Base-by-base conservation (phyloP, 2,329 filamentous ascomycete genomes). In the Colletotrichum abscissum region DNA sequence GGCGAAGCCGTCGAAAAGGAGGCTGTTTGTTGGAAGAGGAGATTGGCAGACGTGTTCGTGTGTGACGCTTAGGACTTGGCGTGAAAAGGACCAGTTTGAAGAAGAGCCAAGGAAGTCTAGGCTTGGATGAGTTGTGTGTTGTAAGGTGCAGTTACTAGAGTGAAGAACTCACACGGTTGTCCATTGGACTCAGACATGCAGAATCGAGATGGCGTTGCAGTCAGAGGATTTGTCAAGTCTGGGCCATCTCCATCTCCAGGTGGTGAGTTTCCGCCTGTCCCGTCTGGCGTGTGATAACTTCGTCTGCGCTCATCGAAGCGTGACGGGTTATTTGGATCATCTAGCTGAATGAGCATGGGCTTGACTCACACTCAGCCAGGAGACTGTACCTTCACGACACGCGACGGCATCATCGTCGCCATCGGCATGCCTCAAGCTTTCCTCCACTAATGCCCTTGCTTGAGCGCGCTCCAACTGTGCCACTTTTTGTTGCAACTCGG, bases 31-130 rank as follows among this genome's bases (percentile, higher is more conserved):
- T 0, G 87, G 84, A 0, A 86, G 77, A 2, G 84, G 83, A 3
- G 80, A 79, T 55, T 84, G 81, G 55, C 84, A 83, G n/a, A 88
- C 80, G 64, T 85, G 82, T 66, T 88, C 84, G 66, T 89, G 84
- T 0, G 84, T 84, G 58, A 89, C 81, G n/a, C 81, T 83, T 22
- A 90, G 80, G 1, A 89, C 83, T 19, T 86, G 83, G 16, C 87
- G 81, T 35, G 84, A 84, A 67, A 90, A 90, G 0, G 87, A 87
- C 88, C 88, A 90, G 59, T 88, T 90, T 1, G 88, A 90, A 0
- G 87, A 89, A 1, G 86, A 86, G 1, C 87, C 88, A 4, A 90
- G 81, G 68, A 88, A 89, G 59, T 84, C 87, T 88, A 19, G 1
- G 6, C 6, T 1, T 22, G 22, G 4, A 16, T 22, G 8, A 46